Evolutionary conservation across 2,329 filamentous ascomycete genomes (phyloP).

Genomic region (Arthrobotrys iridis): DNA sequence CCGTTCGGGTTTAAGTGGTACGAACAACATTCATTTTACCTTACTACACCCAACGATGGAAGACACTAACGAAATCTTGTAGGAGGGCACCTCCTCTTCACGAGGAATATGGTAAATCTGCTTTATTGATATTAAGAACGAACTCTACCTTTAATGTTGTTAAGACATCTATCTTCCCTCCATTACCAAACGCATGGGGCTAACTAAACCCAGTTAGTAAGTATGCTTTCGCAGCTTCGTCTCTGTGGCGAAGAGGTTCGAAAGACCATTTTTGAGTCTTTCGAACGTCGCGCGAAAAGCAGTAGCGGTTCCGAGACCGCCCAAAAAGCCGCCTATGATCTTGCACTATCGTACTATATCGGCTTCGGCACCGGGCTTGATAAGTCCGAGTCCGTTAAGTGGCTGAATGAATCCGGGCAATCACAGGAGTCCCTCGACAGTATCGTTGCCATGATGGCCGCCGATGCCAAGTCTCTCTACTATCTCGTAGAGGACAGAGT

Average conservation of each 20-base stretch:
- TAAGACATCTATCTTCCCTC: too few species aligned
- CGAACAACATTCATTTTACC: background rate
- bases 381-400: background rate
- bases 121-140: background rate
- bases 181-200: background rate
- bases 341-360: conserved; percentile 16
- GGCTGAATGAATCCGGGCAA: background rate
- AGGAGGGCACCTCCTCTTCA: background rate
- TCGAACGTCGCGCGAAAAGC: background rate
- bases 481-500: background rate
- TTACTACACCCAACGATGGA: too few species aligned
- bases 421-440: background rate
- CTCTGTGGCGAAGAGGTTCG: background rate
- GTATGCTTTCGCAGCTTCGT: conserved; percentile 4
- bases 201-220: conserved; percentile 2
- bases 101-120: conserved; percentile 9
- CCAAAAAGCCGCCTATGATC: conserved; percentile 8
- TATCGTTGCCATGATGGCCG: background rate
- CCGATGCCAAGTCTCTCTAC: background rate
- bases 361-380: background rate
- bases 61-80: background rate
- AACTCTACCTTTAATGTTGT: background rate
- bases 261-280: conserved; percentile 1
- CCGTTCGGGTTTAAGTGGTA: background rate
- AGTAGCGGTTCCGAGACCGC: background rate